Base-by-base conservation (phyloP, 2,329 filamentous ascomycete species). In the Talaromyces marneffei region DNA sequence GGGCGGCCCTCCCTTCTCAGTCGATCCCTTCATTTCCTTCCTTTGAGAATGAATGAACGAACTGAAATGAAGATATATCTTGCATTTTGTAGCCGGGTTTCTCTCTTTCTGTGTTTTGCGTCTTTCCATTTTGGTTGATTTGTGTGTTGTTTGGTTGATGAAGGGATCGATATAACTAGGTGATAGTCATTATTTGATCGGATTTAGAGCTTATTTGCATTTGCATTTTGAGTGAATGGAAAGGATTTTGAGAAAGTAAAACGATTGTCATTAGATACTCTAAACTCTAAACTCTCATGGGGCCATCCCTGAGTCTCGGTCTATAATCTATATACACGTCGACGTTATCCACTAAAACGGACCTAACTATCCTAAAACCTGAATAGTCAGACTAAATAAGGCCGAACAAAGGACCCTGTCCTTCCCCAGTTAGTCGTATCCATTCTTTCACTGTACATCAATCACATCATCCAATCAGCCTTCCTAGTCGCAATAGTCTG, bases 81-180 rank as follows among this genome's bases (percentile, higher is more conserved):
- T 52, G 48, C 48, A 52, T 52, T 52, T 52, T 52, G 48, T 52
- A 52, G 48, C 48, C 29, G 48, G 48, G 18, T 14, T 33, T 20
- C 10, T 50, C 14, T 33, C 20, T 23, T 7, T 50, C 27, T 50
- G 31, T 50, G n/a, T 50, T 29, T 3, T 31, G 46, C n/a, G 8
- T 27, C 40, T 46, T n/a, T 52, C 23, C 18, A 20, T 35, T 23
- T 35, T 52, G 27, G 46, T n/a, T 16, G 23, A 16, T 16, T 12
- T 48, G 8, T 7, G 29, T n/a, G 23, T 52, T 35, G 10, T 33
- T 20, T 52, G 29, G 18, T 35, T 35, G 29, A 10, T 33, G 27
- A 14, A 20, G 18, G 10, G 29, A 14, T 33, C 9, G 6, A n/a
- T 52, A 10, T 52, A 33, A 52, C 16, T 52, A 33, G n/a, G 10